Conservation (phyloP, 2,329 filamentous ascomycete species). For the Penicillium sumatraense region DNA sequence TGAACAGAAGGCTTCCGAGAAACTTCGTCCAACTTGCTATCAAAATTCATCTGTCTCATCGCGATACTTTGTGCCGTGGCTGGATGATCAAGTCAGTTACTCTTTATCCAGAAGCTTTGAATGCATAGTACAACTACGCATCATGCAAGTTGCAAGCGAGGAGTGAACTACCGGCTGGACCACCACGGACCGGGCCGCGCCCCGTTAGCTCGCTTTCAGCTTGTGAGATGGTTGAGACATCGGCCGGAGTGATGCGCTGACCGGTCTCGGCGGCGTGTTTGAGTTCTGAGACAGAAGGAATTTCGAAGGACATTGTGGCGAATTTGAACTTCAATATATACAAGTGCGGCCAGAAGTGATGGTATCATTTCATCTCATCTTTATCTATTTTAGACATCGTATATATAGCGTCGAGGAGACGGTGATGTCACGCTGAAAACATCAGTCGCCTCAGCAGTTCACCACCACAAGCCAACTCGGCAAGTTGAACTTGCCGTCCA, state of each 20-base stretch:
- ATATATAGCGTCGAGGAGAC: slow-evolving; percentile 14
- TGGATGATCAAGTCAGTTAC: slow-evolving; percentile 9
- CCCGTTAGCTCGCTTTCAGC: slow-evolving; percentile 38
- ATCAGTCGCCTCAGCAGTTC: slow-evolving; percentile 27
- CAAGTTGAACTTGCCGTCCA: no score
- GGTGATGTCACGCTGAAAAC: slow-evolving; percentile 34
- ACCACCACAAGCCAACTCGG: no score
- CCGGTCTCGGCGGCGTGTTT: slow-evolving; percentile 37
- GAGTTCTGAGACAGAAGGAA: slow-evolving; percentile 35
- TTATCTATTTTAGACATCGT: neutral
- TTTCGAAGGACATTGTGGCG: slow-evolving; percentile 25
- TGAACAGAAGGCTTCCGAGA: slow-evolving; percentile 37
- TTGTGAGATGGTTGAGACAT: slow-evolving; percentile 38
- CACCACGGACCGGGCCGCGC: slow-evolving; percentile 34
- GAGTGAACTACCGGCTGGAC: slow-evolving; percentile 36
- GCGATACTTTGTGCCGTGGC: slow-evolving; percentile 39
- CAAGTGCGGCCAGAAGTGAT: neutral
- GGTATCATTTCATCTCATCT: neutral
- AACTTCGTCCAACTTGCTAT: slow-evolving; percentile 36
- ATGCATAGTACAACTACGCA: no score
- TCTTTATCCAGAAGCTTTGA: no score
- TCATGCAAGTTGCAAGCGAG: no score
- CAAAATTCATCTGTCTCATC: slow-evolving; percentile 40
- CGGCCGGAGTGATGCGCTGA: slow-evolving; percentile 38
- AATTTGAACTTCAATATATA: neutral